Evolutionary conservation across 2,329 filamentous ascomycete genomes (phyloP), one percentile per base, ranked within the genome.

Genomic region (Zymoseptoria ardabiliae): DNA sequence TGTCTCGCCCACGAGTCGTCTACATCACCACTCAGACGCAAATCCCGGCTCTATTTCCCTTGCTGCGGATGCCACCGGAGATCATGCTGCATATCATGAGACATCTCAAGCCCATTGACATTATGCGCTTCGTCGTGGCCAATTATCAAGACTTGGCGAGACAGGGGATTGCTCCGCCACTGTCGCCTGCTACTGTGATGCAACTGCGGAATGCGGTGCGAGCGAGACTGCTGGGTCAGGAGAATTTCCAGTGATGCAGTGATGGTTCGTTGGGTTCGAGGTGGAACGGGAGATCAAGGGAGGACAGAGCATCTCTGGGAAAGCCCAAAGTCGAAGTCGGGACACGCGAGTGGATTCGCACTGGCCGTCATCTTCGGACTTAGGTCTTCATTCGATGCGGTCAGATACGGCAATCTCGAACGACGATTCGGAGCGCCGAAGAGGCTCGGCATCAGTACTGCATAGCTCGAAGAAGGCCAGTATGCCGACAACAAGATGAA

Each of bases 41-140:
- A 22, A 66, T 69, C 5, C 68, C 69, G 10, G 63, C 67, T 13
- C 60, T 69, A 7, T 70, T 71, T 53, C 68, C 66, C 21, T 61
- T 71, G 5, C 58, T 69, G 35, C 60, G 65, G 1, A 65, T 78
- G 54, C 77, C 77, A 3, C 64, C 72, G 2, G 77, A 79, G 68
- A 67, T 79, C 51, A 74, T 72, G 60, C 61, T 68, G 11, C 68
- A 75, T 30, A 74, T 78, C 10, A 72, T 77, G 56, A 63, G 67
- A 4, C 66, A 74, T 35, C 64, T 77, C 20, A 69, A 69, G 48
- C 74, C 73, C 1, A 59, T 68, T 8, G 75, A 76, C 56, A 67
- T 71, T 9, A 72, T 77, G 57, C 69, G 73, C 4, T 73, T 78
- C 58, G 68, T 76, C 2, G 60, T 74, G 54, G 72, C 72, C 21